Evolutionary conservation across 305 asterid genomes (phyloP).

Genomic region (Fraxinus albicans): DNA sequence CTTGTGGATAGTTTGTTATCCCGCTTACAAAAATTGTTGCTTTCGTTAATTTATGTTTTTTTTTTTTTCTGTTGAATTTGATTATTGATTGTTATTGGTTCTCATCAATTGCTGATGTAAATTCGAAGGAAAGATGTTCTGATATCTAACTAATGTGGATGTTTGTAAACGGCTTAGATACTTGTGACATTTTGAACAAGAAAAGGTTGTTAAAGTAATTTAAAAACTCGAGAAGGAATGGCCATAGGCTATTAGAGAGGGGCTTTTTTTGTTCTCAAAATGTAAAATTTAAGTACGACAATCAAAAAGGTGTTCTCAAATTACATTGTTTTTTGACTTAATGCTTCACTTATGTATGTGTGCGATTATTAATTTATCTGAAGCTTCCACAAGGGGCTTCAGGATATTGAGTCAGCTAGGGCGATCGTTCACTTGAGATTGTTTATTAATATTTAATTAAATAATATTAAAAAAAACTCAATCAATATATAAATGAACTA

Average conservation of each 20-base stretch:
- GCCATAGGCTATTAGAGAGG: not conserved
- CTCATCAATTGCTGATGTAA: not conserved
- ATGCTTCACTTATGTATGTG: not conserved
- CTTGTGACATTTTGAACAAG: not conserved
- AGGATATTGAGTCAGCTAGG: too few species aligned
- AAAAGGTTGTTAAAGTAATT: slow-evolving; percentile 1
- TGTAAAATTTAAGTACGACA: not conserved
- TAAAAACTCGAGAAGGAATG: slow-evolving; percentile 3
- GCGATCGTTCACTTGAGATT: too few species aligned
- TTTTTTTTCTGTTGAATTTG: not conserved
- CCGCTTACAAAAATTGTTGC: not conserved
- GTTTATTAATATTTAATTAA: too few species aligned
- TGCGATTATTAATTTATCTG: not conserved
- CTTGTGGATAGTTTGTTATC: slow-evolving; percentile 15
- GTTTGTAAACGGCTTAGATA: not conserved
- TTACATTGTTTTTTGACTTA: slow-evolving; percentile 3
- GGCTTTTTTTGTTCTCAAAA: not conserved
- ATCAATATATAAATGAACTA: too few species aligned
- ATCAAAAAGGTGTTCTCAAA: not conserved
- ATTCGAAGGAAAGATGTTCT: not conserved
- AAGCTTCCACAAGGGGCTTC: not conserved
- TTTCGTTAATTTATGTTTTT: not conserved
- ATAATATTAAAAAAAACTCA: too few species aligned
- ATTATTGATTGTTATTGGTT: not conserved
- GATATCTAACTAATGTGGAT: not conserved